Evolutionary conservation across 139 green algal species (phyloP).

Genomic region (Closterium sp.): DNA sequence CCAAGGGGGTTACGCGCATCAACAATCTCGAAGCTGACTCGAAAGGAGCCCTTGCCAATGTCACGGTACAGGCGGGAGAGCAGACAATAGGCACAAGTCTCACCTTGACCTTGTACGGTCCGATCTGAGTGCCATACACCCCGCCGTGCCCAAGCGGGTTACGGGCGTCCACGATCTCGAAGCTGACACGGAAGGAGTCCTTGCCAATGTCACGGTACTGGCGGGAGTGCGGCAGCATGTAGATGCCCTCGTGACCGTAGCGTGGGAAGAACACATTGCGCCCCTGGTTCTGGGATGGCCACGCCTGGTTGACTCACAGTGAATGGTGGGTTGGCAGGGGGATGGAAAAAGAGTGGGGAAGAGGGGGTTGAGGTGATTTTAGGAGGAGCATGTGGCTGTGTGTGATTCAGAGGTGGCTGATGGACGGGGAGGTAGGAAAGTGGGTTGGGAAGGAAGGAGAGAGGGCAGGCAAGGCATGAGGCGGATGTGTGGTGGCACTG

Average conservation of each 20-base stretch:
- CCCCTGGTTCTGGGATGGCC: conserved; percentile 64
- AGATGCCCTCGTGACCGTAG: conserved; percentile 71
- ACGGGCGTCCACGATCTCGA: conserved; percentile 61
- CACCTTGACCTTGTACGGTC: conserved; percentile 35
- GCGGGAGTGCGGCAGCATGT: conserved; percentile 59
- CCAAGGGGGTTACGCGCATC: background rate
- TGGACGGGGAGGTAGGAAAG: too few relatives aligned
- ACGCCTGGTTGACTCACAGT: background rate
- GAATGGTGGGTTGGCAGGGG: background rate
- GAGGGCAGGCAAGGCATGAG: too few relatives aligned
- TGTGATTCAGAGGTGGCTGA: too few relatives aligned
- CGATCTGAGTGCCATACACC: background rate
- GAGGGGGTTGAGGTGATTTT: too few relatives aligned
- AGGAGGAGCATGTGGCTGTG: background rate
- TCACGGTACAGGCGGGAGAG: too few relatives aligned
- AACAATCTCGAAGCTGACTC: conserved; percentile 57
- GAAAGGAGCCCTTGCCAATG: background rate
- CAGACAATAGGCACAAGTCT: too few relatives aligned
- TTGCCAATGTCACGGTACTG: conserved; percentile 74
- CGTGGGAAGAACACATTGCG: conserved; percentile 66
- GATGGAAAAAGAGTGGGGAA: background rate
- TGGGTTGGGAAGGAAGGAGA: too few relatives aligned
- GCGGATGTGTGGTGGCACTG: too few relatives aligned
- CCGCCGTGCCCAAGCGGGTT: background rate
- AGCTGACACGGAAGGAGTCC: conserved; percentile 59